Evolutionary conservation across 176 grass and related monocot genomes (phyloP).

Genomic region (Saccharum spontaneum): DNA sequence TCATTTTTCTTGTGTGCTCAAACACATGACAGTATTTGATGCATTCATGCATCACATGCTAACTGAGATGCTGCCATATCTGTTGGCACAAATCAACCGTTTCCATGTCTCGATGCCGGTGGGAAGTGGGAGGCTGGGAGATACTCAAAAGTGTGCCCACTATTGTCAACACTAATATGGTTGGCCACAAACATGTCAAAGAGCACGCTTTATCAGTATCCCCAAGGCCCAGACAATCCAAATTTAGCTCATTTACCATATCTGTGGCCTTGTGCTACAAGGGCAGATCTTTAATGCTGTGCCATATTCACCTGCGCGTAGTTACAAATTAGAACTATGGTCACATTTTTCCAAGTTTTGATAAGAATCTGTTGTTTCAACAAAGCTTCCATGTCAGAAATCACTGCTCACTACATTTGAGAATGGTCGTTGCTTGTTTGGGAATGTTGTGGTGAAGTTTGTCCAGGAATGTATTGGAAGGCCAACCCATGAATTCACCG

Average conservation of each 20-base stretch:
- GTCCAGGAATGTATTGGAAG: neutral
- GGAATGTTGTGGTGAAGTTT: neutral
- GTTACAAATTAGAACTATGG: neutral
- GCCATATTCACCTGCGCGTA: neutral
- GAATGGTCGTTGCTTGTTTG: neutral
- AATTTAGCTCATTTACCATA: neutral
- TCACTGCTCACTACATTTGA: neutral
- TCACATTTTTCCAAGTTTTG: slow-evolving; percentile 9
- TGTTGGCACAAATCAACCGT: neutral
- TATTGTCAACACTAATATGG: too few relatives aligned
- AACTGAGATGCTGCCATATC: neutral
- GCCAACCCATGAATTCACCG: neutral
- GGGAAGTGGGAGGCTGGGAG: neutral
- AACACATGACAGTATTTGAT: slow-evolving; percentile 16
- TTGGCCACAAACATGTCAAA: neutral
- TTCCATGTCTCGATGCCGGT: neutral
- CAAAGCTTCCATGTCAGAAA: neutral
- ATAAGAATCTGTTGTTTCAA: slow-evolving; percentile 13
- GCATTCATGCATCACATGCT: neutral
- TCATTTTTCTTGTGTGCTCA: slow-evolving; percentile 11
- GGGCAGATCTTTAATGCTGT: neutral
- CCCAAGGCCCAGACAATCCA: neutral
- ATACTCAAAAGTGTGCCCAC: too few relatives aligned
- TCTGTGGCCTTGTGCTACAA: neutral
- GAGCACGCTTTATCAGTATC: neutral